Base-by-base conservation (phyloP, 1,139 yeast genomes). In the Taphrina confusa region DNA sequence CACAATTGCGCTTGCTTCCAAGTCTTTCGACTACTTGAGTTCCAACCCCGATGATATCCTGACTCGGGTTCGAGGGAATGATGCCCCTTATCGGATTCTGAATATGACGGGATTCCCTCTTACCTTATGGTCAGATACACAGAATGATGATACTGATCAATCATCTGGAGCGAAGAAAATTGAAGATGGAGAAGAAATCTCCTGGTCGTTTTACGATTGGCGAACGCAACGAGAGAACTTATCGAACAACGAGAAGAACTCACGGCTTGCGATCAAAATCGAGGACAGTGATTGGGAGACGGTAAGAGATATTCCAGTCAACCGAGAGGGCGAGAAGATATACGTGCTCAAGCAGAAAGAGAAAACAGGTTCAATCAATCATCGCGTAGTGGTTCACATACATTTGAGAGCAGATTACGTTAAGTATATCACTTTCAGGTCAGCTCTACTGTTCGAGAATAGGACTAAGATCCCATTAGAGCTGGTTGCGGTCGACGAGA, bases 181-280 rank as follows among this genome's bases (percentile, higher is more conserved):
- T 23, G 75, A 75, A 50, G 78, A 83, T 46, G 80, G 81, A 2
- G 80, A 79, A 4, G 74, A 74, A 5, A 73, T 82, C 9, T 86
- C 91, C 0, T 94, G 97, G 97, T 84, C 92, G 45, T 94, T 94
- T 75, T 95, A 91, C 68, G 96, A 92, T 69, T 92, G 97, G 97
- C 79, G 87, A 64, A 80, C 79, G 33, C 82, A 90, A 20, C 83
- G 98, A 71, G 96, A 92, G 68, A 83, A 44, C 18, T 42, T 60
- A 14, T 42, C 54, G 9, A 47, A 40, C 27, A 60, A 60, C 27
- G 52, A 47, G 14, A 51, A 52, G 27, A 37, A 49, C 9, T 36
- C 61, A 14, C 46, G 55, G 16, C 44, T 61, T 14, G 61, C 55
- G 1, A 30, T 60, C 54, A 45, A 60, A 33, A 72, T 89, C 16